A percentile compares a stretch with the other conserved stretches of the same genome.
These are phyloP conservation scores for Claviceps lovelessii DNA, from an alignment of 2,329 filamentous ascomycete genomes.

Conservation along the genomic window DNA sequence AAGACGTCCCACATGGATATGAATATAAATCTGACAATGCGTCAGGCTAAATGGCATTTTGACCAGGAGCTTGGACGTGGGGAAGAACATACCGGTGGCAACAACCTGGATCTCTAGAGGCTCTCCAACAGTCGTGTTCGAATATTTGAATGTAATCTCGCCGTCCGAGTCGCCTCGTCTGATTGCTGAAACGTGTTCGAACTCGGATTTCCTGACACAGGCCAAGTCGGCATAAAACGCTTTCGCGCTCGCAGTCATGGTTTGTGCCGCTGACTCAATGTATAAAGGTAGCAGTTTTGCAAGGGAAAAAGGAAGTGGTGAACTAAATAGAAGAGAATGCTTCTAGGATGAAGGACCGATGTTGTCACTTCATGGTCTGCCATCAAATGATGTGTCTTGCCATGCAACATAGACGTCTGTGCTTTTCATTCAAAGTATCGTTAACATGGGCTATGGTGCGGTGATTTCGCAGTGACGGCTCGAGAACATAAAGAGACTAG, in stretches of 20 bases:
- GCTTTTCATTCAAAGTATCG: background rate
- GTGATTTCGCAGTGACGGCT: background rate
- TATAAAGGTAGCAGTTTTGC: background rate
- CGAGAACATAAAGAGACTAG: background rate
- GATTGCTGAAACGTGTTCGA: slow-evolving; percentile 39
- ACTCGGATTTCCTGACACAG: slow-evolving; percentile 23
- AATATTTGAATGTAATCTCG: slow-evolving; percentile 49
- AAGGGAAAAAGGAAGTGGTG: background rate
- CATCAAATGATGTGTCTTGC: background rate
- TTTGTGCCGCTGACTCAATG: background rate
- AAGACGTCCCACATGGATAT: slow-evolving; percentile 25
- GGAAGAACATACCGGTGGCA: slow-evolving; percentile 17
- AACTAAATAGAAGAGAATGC: background rate
- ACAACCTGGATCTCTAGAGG: slow-evolving; percentile 25
- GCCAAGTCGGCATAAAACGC: slow-evolving; percentile 44
- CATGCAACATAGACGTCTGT: background rate
- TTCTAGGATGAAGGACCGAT: background rate
- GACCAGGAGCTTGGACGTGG: slow-evolving; percentile 4
- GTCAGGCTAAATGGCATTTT: background rate
- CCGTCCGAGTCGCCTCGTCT: slow-evolving; percentile 55
- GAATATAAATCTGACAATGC: slow-evolving; percentile 16
- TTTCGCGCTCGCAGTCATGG: background rate
- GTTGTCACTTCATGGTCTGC: background rate
- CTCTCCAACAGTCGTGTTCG: slow-evolving; percentile 11
- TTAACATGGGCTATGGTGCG: background rate